Percentiles rank a stretch among this genome's conserved stretches.
These are phyloP conservation scores for Juglanconis juglandina DNA, from an alignment of 2,329 filamentous ascomycete species.

Conservation along the genomic window DNA sequence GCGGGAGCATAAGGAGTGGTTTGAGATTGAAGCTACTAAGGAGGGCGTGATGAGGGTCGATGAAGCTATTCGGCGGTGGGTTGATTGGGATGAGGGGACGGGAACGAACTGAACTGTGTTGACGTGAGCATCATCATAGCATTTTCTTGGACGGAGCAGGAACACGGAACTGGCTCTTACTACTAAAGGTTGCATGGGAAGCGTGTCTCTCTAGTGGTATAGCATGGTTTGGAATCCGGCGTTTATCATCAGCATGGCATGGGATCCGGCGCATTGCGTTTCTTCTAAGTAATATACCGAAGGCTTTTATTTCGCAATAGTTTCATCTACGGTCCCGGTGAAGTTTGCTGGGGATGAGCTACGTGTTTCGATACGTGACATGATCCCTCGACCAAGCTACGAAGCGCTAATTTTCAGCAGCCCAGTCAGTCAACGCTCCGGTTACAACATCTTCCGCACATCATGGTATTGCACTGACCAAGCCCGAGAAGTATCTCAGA, in stretches of 20 bases:
- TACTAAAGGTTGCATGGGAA: conserved; percentile 31
- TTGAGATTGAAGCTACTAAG: conserved; percentile 63
- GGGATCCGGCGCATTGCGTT: not conserved
- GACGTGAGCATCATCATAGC: not conserved
- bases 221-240: not conserved
- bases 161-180: not conserved
- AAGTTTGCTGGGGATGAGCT: too few relatives aligned
- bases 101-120: not conserved
- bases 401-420: too few relatives aligned
- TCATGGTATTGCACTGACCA: too few relatives aligned
- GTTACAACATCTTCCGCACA: too few relatives aligned
- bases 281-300: not conserved
- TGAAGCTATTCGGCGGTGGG: conserved; percentile 77
- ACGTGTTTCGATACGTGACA: too few relatives aligned
- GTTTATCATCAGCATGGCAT: not conserved
- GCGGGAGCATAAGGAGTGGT: conserved; percentile 89
- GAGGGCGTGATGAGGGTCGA: conserved; percentile 41
- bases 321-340: too few relatives aligned
- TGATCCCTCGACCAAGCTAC: too few relatives aligned
- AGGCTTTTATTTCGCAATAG: not conserved
- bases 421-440: too few relatives aligned
- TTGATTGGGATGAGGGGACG: conserved; percentile 68
- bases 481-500: not conserved
- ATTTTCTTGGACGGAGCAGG: not conserved
- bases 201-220: not conserved